Evolutionary conservation across 768 basidiomycete species (phyloP).

Genomic region (Boletus pseudo-olivaceus): DNA sequence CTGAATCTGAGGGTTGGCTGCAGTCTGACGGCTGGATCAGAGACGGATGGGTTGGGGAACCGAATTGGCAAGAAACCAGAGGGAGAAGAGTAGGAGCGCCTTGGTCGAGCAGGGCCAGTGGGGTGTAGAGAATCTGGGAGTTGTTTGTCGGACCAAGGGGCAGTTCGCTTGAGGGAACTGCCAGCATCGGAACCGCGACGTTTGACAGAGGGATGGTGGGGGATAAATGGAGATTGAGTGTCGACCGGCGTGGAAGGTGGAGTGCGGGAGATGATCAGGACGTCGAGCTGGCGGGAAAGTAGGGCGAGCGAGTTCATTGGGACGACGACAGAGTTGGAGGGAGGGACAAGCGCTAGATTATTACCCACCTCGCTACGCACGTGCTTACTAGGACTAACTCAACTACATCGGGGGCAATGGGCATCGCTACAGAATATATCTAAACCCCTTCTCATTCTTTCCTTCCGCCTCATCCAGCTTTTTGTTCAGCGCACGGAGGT

Average conservation of each 20-base stretch:
- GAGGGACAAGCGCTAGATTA: background rate
- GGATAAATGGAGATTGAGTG: conserved; percentile 33
- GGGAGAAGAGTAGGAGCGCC: conserved; percentile 65
- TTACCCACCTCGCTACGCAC: conserved; percentile 3
- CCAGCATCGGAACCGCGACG: conserved; percentile 29
- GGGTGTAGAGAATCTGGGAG: conserved; percentile 33
- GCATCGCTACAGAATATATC: conserved; percentile 44
- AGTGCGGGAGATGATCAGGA: conserved; percentile 56
- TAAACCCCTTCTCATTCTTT: conserved; percentile 35
- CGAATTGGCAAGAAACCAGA: conserved; percentile 44
- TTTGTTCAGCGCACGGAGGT: conserved; percentile 42
- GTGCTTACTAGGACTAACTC: background rate
- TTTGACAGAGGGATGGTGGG: conserved; percentile 18
- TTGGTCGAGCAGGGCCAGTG: conserved; percentile 35
- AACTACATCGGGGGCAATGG: too few relatives aligned
- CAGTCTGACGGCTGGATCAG: conserved; percentile 34
- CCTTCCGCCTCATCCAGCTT: conserved; percentile 34
- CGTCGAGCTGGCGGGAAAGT: conserved; percentile 81
- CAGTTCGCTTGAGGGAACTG: conserved; percentile 43
- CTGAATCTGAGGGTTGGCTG: conserved; percentile 38
- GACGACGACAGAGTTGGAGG: background rate
- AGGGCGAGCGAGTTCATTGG: conserved; percentile 82
- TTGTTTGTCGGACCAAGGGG: conserved; percentile 56
- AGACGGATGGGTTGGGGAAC: conserved; percentile 27
- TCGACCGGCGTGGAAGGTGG: conserved; percentile 55